Percentiles rank a stretch among this genome's conserved stretches.
Evolutionary conservation across 2,329 filamentous ascomycete genomes (phyloP).

Genomic region (Botrytis porri): DNA sequence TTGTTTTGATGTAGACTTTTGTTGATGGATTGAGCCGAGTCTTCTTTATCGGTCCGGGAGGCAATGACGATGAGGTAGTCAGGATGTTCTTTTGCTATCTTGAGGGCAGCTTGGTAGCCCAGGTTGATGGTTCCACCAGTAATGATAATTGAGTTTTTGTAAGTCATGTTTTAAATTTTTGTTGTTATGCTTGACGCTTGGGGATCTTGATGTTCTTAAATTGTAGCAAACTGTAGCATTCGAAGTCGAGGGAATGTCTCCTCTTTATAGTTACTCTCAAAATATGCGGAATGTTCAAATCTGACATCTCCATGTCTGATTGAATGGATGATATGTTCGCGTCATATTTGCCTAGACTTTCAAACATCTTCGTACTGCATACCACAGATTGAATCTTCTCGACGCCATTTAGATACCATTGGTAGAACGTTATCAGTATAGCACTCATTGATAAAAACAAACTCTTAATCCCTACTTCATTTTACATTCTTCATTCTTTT

Average conservation of each 20-base stretch:
- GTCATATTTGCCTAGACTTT: neutral
- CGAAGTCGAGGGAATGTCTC: neutral
- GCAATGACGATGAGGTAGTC: slow-evolving; percentile 44
- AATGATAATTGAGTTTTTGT: slow-evolving; percentile 39
- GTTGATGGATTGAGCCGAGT: slow-evolving; percentile 41
- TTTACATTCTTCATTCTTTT: neutral
- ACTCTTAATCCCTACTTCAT: neutral
- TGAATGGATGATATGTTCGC: neutral
- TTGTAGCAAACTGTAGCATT: neutral
- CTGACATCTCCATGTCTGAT: neutral
- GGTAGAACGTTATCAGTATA: neutral
- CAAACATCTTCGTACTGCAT: neutral
- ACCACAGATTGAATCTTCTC: neutral
- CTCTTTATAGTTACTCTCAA: neutral
- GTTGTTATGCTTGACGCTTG: neutral
- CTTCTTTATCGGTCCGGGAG: slow-evolving; percentile 42
- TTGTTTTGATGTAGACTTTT: slow-evolving; percentile 42
- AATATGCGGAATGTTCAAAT: neutral
- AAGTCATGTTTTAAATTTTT: slow-evolving; percentile 23
- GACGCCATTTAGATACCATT: neutral
- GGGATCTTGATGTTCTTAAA: neutral
- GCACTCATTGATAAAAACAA: neutral
- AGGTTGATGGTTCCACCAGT: slow-evolving; percentile 48
- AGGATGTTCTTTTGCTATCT: slow-evolving; percentile 42
- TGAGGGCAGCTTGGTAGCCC: slow-evolving; percentile 44